Base-by-base conservation (phyloP, 305 asterid genomes). In the Striga hermonthica region DNA sequence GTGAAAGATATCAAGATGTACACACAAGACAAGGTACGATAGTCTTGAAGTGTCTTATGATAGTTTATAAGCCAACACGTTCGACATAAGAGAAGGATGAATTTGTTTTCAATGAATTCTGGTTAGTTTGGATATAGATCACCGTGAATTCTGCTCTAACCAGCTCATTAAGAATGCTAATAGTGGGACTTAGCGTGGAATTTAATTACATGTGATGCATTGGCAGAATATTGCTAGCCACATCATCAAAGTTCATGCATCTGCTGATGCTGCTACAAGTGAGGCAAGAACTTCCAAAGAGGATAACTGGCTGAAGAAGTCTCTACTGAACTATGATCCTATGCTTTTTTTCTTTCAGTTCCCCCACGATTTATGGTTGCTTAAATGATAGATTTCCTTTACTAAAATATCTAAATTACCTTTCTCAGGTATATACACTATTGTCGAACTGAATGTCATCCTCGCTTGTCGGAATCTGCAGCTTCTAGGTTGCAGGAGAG, bases 291-390 rank as follows among this genome's bases (percentile, higher is more conserved):
- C 73, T 64, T 39, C 86, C 65, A 93, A 86, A 78, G 95, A 83
- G 79, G 86, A 93, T 76, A 86, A 88, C 78, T 93, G 99, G 99
- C 82, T 93, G 80, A 90, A 90, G 73, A 90, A 97, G 99, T 93
- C 57, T 61, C 64, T 45, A 44, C 65, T 62, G 13, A 13, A 57
- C 47, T 57, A 3, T 28, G 60, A 58, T 54, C 56, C 34, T 39
- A 4, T 55, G 9, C 40, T 6, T 55, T 15, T 28, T 55, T 55
- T 4, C 47, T 68, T 11, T 3, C 36, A 31, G 5, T 35, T 36
- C 40, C 40, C 14, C 7, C 48, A 22, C 31, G 31, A 22, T 22
- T 7, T 56, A 15, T 57, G 57, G 63, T 75, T 59, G 55, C 63
- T 64, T 48, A 36, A 10, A 1, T 16, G 14, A 10, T 36, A 5